Percentiles rank a stretch among this genome's conserved stretches.
Evolutionary conservation across 2,329 filamentous ascomycete genomes (phyloP).

Genomic region (Trichophaea hybrida): DNA sequence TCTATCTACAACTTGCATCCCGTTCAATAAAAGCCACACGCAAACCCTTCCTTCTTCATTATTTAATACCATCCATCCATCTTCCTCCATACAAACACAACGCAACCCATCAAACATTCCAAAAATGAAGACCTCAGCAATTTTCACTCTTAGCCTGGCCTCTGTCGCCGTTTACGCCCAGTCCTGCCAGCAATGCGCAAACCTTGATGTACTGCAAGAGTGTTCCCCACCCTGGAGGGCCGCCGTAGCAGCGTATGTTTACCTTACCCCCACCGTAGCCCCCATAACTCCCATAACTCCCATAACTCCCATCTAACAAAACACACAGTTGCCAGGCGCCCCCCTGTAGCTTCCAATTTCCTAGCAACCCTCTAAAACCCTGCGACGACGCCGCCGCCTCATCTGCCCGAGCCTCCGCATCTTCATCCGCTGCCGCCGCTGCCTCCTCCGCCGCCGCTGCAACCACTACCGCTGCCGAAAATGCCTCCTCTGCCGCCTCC

Average conservation of each 20-base stretch:
- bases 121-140: constrained; percentile 19
- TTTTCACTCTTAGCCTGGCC: constrained; percentile 10
- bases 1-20: constrained; percentile 5
- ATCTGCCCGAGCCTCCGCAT: neutral
- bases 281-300: neutral
- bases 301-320: neutral
- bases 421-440: neutral
- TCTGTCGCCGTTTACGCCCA: constrained; percentile 11
- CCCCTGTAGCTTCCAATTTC: constrained; percentile 12
- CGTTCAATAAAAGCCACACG: no score
- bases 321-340: constrained; percentile 9
- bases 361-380: neutral
- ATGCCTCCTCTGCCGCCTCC: constrained; percentile 2
- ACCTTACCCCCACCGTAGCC: neutral
- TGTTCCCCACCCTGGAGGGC: constrained; percentile 18
- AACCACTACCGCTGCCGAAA: constrained; percentile 1
- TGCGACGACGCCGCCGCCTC: constrained; percentile 3
- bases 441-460: neutral
- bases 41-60: neutral
- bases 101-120: constrained; percentile 5
- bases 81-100: constrained; percentile 1
- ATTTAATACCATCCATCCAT: neutral
- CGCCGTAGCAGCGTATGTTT: constrained; percentile 17
- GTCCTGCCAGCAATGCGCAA: constrained; percentile 8
- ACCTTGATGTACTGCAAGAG: constrained; percentile 2